phyloP scores from a whole-genome alignment of 2,329 filamentous ascomycete species.

The Emergomyces pasteurianus region DNA sequence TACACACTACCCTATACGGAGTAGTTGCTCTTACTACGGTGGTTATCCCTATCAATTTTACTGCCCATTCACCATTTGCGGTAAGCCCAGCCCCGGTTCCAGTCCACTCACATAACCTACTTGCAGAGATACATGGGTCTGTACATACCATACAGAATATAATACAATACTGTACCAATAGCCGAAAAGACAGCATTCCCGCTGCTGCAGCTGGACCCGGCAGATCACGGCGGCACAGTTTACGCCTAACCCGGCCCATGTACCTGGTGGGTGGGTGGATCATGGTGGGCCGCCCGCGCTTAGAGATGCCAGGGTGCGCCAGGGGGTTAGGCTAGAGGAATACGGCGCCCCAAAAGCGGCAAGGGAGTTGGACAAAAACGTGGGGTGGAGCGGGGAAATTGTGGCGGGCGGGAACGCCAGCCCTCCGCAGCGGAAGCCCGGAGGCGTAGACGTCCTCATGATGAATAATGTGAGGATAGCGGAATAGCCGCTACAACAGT shows the following conservation, averaged over 20 bases:
- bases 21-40: neutral
- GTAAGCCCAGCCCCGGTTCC: neutral
- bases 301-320: neutral
- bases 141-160: neutral
- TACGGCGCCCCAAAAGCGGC: conserved; percentile 15
- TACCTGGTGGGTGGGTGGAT: neutral
- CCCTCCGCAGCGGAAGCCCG: conserved; percentile 2
- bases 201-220: neutral
- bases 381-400: conserved; percentile 17
- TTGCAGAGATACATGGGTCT: neutral
- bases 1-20: neutral
- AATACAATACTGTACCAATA: neutral
- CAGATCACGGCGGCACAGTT: neutral
- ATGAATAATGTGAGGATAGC: conserved; percentile 1
- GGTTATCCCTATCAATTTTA: neutral
- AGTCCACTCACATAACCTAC: no score
- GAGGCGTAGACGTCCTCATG: conserved; percentile 10
- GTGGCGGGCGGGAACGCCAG: conserved; percentile 7
- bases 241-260: neutral
- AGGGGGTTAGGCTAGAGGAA: neutral
- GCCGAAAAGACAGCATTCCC: neutral
- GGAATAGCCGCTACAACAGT: neutral
- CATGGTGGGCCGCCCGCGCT: neutral
- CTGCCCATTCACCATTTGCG: neutral
- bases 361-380: conserved; percentile 13